These are phyloP conservation scores for Penicillium fuscoglaucum DNA, from an alignment of 2,329 filamentous ascomycete species.

Conservation along the genomic window DNA sequence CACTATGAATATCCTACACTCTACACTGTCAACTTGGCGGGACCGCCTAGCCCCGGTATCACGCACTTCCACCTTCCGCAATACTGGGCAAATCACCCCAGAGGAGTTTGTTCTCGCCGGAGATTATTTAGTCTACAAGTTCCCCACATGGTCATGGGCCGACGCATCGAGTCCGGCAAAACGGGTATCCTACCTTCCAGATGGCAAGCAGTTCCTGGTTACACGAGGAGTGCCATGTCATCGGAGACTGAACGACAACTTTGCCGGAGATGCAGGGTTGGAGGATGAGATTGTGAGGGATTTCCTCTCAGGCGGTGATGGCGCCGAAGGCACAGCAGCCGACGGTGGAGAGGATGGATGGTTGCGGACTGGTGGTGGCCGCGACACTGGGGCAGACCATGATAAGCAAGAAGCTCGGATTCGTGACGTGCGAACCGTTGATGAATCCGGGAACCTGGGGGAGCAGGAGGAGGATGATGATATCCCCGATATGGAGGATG, in stretches of 20 bases:
- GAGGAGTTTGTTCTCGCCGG: conserved; percentile 95
- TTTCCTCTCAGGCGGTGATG: conserved; percentile 59
- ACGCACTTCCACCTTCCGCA: conserved; percentile 89
- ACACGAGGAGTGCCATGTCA: conserved; percentile 94
- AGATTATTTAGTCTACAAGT: conserved; percentile 98
- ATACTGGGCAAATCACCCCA: conserved; percentile 91
- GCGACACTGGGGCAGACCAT: conserved; percentile 41
- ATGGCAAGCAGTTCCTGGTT: conserved; percentile 91
- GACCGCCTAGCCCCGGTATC: conserved; percentile 88
- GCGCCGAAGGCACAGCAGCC: conserved; percentile 55
- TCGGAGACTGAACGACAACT: conserved; percentile 86
- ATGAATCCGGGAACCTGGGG: conserved; percentile 83
- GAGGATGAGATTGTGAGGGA: conserved; percentile 85
- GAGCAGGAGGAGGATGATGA: conserved; percentile 69
- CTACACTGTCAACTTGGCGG: conserved; percentile 85
- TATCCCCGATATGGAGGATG: conserved; percentile 98
- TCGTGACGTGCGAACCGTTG: conserved; percentile 80
- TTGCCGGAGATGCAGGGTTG: conserved; percentile 81
- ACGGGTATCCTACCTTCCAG: conserved; percentile 76
- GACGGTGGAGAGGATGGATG: conserved; percentile 89
- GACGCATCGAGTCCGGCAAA: conserved; percentile 80
- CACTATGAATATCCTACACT: conserved; percentile 85
- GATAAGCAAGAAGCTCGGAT: conserved; percentile 75
- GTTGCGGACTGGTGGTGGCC: conserved; percentile 79
- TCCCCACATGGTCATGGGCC: conserved; percentile 96